Evolutionary conservation across 495 filamentous ascomycete genomes (phyloP).

Genomic region (Penicillium maclennaniae): DNA sequence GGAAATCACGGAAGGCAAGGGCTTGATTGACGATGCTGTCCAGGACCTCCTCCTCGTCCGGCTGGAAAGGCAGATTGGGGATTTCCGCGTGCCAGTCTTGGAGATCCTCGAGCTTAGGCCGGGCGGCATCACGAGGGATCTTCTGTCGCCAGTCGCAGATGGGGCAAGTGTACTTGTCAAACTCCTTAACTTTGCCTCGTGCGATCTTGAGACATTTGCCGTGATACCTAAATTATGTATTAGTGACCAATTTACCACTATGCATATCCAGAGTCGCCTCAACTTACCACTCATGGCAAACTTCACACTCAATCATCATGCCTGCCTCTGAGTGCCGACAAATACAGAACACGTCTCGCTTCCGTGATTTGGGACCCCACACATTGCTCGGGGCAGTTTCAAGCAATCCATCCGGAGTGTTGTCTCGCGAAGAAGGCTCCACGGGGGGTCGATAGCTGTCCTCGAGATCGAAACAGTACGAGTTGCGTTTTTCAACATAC

Average conservation of each 20-base stretch:
- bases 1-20: constrained; percentile 75
- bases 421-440: constrained; percentile 84
- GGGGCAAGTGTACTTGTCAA: constrained; percentile 96
- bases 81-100: constrained; percentile 86
- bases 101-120: constrained; percentile 92
- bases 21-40: constrained; percentile 81
- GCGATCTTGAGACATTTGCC: constrained; percentile 98
- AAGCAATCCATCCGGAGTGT: constrained; percentile 66
- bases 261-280: background rate
- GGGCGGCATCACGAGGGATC: constrained; percentile 96
- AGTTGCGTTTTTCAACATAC: constrained; percentile 81
- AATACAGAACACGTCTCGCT: constrained; percentile 92
- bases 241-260: constrained; percentile 5
- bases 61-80: constrained; percentile 80
- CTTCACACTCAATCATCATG: constrained; percentile 99
- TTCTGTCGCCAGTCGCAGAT: constrained; percentile 98
- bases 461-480: constrained; percentile 86
- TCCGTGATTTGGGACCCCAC: constrained; percentile 47
- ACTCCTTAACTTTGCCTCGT: constrained; percentile 93
- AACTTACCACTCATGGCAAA: constrained; percentile 92
- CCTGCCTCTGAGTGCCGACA: constrained; percentile 89
- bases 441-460: constrained; percentile 87
- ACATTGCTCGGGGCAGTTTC: constrained; percentile 42
- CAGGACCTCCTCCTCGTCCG: constrained; percentile 86
- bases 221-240: constrained; percentile 66